Percentiles rank a stretch among this genome's conserved stretches.
phyloP scores from a whole-genome alignment of 2,329 filamentous ascomycete genomes.

The Neonectria magnoliae region DNA sequence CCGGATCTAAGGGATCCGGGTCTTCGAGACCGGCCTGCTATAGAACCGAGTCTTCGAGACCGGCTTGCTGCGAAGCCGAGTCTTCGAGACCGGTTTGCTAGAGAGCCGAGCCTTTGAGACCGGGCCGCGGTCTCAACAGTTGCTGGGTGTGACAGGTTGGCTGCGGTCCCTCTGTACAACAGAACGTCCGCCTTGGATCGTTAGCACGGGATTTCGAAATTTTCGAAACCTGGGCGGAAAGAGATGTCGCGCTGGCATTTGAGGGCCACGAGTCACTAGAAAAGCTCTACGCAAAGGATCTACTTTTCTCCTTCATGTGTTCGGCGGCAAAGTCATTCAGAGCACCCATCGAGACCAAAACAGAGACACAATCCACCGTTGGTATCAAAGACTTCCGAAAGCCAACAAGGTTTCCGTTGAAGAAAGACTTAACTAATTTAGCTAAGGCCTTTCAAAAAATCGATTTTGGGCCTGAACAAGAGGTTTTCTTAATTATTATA shows the following conservation, averaged over 20 bases:
- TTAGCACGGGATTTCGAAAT: no score
- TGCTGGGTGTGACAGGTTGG: neutral
- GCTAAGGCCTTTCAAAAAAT: neutral
- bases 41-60: no score
- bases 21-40: no score
- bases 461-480: neutral
- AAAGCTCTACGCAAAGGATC: slow-evolving; percentile 6
- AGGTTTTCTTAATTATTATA: neutral
- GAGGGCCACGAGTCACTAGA: neutral
- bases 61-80: no score
- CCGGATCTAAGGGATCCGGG: no score
- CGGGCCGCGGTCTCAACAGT: no score
- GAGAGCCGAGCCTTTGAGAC: no score
- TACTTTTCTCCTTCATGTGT: slow-evolving; percentile 12
- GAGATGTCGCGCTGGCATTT: neutral
- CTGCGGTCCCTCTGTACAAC: neutral
- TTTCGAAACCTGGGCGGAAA: no score
- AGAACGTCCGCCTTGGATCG: neutral
- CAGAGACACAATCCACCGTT: no score
- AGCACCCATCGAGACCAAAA: neutral
- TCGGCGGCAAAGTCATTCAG: neutral
- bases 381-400: fast-evolving
- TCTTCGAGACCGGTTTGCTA: no score
- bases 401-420: neutral
- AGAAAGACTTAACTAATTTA: neutral